Conservation (phyloP, 2,329 filamentous ascomycete genomes). For the Hymenoscyphus infarciens region DNA sequence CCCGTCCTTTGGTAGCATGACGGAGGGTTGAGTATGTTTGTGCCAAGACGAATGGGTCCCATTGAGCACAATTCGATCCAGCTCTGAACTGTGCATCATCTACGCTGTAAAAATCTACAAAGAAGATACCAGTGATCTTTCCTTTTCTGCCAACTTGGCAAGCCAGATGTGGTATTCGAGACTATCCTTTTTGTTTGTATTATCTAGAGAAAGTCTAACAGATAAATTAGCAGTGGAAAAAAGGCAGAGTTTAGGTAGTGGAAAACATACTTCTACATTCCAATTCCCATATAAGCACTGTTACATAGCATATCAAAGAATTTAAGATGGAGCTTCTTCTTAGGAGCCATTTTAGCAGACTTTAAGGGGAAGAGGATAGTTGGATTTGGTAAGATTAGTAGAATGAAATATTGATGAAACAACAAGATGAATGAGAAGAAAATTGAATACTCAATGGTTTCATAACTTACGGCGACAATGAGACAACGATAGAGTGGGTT, state of each 20-base stretch:
- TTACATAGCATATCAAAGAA: constrained; percentile 17
- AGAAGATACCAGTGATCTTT: constrained; percentile 60
- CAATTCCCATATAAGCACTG: constrained; percentile 15
- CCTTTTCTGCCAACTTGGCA: constrained; percentile 42
- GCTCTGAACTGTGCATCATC: constrained; percentile 10
- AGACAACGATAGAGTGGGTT: no score
- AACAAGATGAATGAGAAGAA: no score
- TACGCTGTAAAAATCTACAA: constrained; percentile 54
- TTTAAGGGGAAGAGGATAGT: no score
- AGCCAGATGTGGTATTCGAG: neutral
- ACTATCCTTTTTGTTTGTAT: neutral
- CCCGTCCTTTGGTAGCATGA: constrained; percentile 58
- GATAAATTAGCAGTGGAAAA: neutral
- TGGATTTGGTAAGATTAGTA: no score
- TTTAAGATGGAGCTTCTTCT: constrained; percentile 19
- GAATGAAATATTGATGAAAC: no score
- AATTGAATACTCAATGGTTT: no score
- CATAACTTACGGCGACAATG: no score
- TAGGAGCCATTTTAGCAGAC: no score
- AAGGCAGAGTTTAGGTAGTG: no score
- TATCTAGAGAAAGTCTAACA: no score
- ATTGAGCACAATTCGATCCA: constrained; percentile 27
- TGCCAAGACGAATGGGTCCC: constrained; percentile 61
- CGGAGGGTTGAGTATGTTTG: constrained; percentile 60
- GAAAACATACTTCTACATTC: constrained; percentile 17